A percentile compares a stretch with the other conserved stretches of the same genome.
Conservation (phyloP, 768 basidiomycete species). For the Cystobasidium tubakii region DNA sequence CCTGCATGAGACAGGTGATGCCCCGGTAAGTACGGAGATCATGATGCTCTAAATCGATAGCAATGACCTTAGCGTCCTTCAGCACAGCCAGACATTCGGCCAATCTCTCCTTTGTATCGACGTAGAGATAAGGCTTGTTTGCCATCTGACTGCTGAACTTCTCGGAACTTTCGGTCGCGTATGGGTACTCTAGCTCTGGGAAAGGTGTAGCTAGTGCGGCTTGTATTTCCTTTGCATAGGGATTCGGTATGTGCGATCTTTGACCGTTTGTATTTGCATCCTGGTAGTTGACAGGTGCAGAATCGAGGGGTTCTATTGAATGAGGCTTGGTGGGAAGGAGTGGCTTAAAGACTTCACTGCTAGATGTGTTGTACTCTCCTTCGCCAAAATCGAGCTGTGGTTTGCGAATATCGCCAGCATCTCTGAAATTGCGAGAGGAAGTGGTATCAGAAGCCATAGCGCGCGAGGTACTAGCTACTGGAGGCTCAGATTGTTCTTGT, state of each 20-base stretch:
- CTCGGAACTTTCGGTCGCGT: slow-evolving; percentile 53
- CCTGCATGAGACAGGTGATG: slow-evolving; percentile 88
- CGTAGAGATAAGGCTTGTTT: slow-evolving; percentile 64
- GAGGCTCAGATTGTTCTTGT: slow-evolving; percentile 21
- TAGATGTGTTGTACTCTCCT: slow-evolving; percentile 57
- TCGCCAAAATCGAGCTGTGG: slow-evolving; percentile 70
- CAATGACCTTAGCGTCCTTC: slow-evolving; percentile 60
- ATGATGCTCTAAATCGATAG: slow-evolving; percentile 92
- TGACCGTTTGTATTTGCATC: slow-evolving; percentile 49
- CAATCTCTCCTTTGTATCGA: slow-evolving; percentile 60
- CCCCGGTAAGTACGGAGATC: slow-evolving; percentile 75
- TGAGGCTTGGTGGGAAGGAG: slow-evolving; percentile 70
- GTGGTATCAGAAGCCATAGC: background rate
- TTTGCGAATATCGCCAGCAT: slow-evolving; percentile 69
- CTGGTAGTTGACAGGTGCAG: slow-evolving; percentile 49
- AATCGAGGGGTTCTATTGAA: slow-evolving; percentile 73
- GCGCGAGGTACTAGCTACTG: slow-evolving; percentile 44
- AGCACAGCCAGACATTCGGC: slow-evolving; percentile 64
- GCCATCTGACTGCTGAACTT: slow-evolving; percentile 43
- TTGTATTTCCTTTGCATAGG: slow-evolving; percentile 78
- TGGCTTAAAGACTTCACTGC: slow-evolving; percentile 62
- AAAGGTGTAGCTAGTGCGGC: slow-evolving; percentile 57
- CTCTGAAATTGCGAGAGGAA: slow-evolving; percentile 54
- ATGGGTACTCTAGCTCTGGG: slow-evolving; percentile 56
- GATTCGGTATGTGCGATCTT: slow-evolving; percentile 52